These are phyloP conservation scores for Fusarium sp. DNA, from an alignment of 2,329 filamentous ascomycete genomes.

Conservation along the genomic window DNA sequence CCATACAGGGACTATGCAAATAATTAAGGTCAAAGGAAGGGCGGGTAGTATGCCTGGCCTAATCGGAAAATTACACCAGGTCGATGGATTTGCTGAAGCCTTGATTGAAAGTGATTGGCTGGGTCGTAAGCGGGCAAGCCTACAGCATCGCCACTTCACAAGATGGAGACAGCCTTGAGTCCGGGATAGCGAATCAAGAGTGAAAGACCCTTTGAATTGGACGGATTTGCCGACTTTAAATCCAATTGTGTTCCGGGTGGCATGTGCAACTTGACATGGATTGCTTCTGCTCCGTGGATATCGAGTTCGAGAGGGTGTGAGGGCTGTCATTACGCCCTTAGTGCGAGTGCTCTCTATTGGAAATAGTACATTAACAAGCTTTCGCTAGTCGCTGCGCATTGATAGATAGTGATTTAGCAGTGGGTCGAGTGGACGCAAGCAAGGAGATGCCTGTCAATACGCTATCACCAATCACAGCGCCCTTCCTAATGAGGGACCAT, in stretches of 20 bases:
- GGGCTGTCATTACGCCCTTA: neutral
- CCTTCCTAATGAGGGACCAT: neutral
- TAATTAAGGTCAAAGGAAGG: too few relatives aligned
- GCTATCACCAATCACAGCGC: neutral
- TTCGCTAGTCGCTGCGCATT: rapidly evolving
- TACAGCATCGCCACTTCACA: neutral
- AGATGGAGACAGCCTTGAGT: neutral
- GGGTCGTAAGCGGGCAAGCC: neutral
- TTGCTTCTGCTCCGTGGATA: neutral
- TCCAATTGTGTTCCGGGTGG: neutral
- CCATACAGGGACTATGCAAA: neutral
- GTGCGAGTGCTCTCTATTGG: neutral
- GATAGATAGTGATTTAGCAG: neutral
- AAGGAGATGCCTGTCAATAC: neutral
- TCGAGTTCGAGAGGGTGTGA: neutral
- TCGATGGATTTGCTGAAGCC: neutral
- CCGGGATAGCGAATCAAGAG: neutral
- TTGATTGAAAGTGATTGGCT: neutral
- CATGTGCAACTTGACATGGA: neutral
- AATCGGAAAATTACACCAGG: neutral
- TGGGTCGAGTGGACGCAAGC: neutral
- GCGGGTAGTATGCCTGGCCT: too few relatives aligned
- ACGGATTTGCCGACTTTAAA: neutral
- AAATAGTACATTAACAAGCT: neutral
- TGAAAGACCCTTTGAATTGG: neutral